phyloP scores from a whole-genome alignment of 176 grass and related monocot species.

The Elymus sibiricus region DNA sequence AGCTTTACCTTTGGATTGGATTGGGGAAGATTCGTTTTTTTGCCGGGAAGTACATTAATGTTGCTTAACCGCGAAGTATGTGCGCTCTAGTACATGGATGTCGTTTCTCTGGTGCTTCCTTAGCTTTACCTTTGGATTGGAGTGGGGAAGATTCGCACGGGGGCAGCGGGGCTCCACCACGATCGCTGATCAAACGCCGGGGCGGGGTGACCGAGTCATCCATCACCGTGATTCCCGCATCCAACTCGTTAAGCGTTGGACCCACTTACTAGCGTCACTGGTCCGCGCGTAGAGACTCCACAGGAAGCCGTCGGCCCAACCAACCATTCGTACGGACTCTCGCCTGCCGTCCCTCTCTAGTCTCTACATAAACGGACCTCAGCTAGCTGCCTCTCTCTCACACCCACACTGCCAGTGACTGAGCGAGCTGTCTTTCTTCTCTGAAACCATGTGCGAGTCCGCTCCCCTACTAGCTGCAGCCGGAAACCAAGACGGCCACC shows the following conservation, averaged over 20 bases:
- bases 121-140: neutral
- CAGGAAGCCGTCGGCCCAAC: neutral
- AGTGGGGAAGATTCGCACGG: neutral
- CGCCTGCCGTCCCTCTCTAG: too few relatives aligned
- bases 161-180: neutral
- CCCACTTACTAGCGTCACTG: neutral
- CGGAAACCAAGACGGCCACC: neutral
- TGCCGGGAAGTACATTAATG: too few relatives aligned
- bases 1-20: neutral
- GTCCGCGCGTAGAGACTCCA: neutral
- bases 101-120: neutral
- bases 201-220: too few relatives aligned
- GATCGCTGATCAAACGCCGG: neutral
- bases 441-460: neutral
- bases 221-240: neutral
- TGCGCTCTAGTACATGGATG: neutral
- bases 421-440: neutral
- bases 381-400: neutral
- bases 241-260: neutral
- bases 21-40: neutral
- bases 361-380: neutral
- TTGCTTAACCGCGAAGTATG: neutral
- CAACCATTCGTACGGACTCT: too few relatives aligned
- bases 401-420: neutral
- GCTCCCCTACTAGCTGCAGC: neutral